phyloP scores from a whole-genome alignment of 371 early-diverging fungal genomes.

The Mucor saturninus region DNA sequence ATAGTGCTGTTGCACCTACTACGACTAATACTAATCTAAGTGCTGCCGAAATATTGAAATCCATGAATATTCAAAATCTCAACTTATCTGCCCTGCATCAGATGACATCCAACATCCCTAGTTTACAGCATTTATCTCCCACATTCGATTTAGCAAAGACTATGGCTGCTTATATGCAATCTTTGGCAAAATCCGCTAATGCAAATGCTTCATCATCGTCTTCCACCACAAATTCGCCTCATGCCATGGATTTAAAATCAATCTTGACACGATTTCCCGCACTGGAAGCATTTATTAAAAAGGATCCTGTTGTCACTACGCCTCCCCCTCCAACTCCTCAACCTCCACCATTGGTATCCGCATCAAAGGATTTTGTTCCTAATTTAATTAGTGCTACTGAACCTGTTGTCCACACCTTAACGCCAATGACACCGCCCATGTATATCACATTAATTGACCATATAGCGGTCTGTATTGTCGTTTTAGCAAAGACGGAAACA shows the following conservation, averaged over 20 bases:
- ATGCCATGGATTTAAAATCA: conserved; percentile 43
- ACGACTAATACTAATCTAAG: conserved; percentile 17
- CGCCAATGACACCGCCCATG: conserved; percentile 52
- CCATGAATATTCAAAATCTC: conserved; percentile 43
- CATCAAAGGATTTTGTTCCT: conserved; percentile 6
- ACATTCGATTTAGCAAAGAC: conserved; percentile 46
- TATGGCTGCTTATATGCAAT: conserved; percentile 46
- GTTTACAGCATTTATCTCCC: conserved; percentile 38
- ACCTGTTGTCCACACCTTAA: conserved; percentile 28
- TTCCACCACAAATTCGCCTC: conserved; percentile 19
- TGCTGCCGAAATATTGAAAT: conserved; percentile 36
- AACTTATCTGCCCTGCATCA: conserved; percentile 52
- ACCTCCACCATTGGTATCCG: conserved; percentile 1
- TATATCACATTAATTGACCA: conserved; percentile 77
- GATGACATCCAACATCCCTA: conserved; percentile 44
- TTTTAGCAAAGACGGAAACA: conserved; percentile 55
- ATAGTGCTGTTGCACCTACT: conserved; percentile 4
- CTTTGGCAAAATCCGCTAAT: conserved; percentile 33
- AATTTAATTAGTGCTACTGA: conserved; percentile 17
- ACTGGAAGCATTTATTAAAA: conserved; percentile 45
- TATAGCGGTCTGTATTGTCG: conserved; percentile 74
- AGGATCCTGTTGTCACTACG: conserved; percentile 32
- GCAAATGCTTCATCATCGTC: conserved; percentile 21
- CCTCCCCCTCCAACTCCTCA: conserved; percentile 2
- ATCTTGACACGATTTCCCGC: conserved; percentile 48